Evolutionary conservation across 805 yeast genomes (phyloP), one percentile per base, ranked within the genome.

Genomic region (Schwanniomyces pseudopolymorphus): DNA sequence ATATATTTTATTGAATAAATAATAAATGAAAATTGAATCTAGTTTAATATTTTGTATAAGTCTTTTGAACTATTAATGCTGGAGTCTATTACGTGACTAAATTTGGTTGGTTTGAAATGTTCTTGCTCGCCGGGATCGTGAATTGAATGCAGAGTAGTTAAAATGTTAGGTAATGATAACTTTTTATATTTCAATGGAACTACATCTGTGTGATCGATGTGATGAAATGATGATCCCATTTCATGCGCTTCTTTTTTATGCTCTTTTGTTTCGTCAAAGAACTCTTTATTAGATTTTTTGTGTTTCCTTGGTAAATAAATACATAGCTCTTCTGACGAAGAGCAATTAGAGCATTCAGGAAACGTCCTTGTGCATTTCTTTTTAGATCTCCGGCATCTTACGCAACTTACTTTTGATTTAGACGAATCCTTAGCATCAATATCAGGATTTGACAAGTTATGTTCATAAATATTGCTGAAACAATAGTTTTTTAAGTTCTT

Each of bases 331-430:
- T 65, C 69, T 9, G 69, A 63, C 8, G 58, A 53, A 13, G 47
- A 46, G 42, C 70, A 66, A 45, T 61, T 62, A 21, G 54, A 42
- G 44, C 70, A 66, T 43, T 66, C 70, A 3, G 70, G 70, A 4
- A 64, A 49, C 14, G 50, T 54, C 19, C 70, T 51, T 5, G 67
- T 56, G 49, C 70, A 66, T 43, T 58, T 65, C 47, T 62, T 61
- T 43, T 65, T 65, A 44, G 54, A 60, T 39, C 60, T 57, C 10
- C 68, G 61, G 45, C 70, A 66, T n/a, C 70, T 54, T 17, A 58
- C 44, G 42, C 70, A 66, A 48, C 67, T 63, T 20, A 55, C 51
- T 26, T 58, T 58, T 0, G 69, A 54, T 45, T 51, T 57, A 25
- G 56, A 43, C n/a, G 47, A 47, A 43, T 58, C 59, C 9, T 49